A percentile compares a stretch with the other conserved stretches of the same genome.
Conservation (phyloP, 768 basidiomycete genomes). For the Daedalea quercina region DNA sequence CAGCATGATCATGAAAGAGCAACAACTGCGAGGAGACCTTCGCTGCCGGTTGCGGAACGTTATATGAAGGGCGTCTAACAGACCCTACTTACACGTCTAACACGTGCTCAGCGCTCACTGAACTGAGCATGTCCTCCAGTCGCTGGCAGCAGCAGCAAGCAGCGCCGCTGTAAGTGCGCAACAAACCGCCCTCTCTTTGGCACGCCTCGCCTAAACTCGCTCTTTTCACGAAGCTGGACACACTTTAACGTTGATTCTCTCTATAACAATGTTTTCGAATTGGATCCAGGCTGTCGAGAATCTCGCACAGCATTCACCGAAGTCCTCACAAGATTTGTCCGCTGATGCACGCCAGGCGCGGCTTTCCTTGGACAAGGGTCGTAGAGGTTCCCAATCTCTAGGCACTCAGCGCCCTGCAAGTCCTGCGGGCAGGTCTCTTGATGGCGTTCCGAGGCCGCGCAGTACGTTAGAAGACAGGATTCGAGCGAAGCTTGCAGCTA, state of each 20-base stretch:
- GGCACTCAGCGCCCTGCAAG: constrained; percentile 43
- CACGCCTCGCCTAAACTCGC: too few species aligned
- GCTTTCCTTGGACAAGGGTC: constrained; percentile 17
- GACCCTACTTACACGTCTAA: too few species aligned
- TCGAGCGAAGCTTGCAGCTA: constrained; percentile 57
- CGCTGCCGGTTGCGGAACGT: too few species aligned
- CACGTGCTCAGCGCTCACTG: too few species aligned
- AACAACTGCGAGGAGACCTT: too few species aligned
- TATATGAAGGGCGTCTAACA: too few species aligned
- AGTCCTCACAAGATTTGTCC: constrained; percentile 25
- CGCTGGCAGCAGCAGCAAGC: too few species aligned
- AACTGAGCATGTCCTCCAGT: too few species aligned
- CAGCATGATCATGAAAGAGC: too few species aligned
- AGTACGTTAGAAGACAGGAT: constrained; percentile 71
- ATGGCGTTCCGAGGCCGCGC: constrained; percentile 30
- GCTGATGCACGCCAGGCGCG: constrained; percentile 18
- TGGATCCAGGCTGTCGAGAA: constrained; percentile 70
- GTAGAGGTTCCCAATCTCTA: constrained; percentile 41
- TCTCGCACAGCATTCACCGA: constrained; percentile 43
- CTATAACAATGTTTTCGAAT: constrained; percentile 59
- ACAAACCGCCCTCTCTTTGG: background rate
- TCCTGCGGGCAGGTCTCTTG: constrained; percentile 26
- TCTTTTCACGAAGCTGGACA: too few species aligned
- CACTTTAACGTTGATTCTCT: too few species aligned
- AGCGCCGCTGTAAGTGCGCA: too few species aligned